Conservation (phyloP, 495 filamentous ascomycete species). For the Tuber borchii region DNA sequence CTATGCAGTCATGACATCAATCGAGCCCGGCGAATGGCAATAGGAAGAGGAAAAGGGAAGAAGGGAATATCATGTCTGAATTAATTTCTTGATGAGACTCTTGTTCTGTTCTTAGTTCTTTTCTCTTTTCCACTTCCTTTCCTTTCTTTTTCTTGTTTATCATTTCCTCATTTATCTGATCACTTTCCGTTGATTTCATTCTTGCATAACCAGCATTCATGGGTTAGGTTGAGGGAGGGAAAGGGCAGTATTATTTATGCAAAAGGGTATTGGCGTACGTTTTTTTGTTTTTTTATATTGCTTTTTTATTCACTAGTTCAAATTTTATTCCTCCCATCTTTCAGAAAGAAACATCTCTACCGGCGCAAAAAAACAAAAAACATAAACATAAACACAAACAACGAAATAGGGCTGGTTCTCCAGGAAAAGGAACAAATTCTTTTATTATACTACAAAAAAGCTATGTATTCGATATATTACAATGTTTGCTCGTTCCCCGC, state of each 20-base stretch:
- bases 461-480: background rate
- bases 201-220: background rate
- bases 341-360: background rate
- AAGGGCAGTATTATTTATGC: background rate
- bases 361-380: background rate
- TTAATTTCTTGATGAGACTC: background rate
- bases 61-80: background rate
- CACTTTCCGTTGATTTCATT: background rate
- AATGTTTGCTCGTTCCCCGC: background rate
- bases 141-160: background rate
- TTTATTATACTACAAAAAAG: background rate
- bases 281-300: background rate
- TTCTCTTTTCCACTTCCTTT: background rate
- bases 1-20: slow-evolving; percentile 5
- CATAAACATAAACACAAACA: background rate
- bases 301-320: background rate
- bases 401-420: background rate
- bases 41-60: background rate
- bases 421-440: background rate
- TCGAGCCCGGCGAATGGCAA: background rate
- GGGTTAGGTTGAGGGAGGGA: background rate
- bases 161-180: background rate
- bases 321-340: background rate
- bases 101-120: background rate
- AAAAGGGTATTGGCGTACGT: background rate